Percentiles rank a stretch among this genome's conserved stretches.
phyloP scores from a whole-genome alignment of 1,284 basidiomycete species.

The Fistulinella cinereoalba region DNA sequence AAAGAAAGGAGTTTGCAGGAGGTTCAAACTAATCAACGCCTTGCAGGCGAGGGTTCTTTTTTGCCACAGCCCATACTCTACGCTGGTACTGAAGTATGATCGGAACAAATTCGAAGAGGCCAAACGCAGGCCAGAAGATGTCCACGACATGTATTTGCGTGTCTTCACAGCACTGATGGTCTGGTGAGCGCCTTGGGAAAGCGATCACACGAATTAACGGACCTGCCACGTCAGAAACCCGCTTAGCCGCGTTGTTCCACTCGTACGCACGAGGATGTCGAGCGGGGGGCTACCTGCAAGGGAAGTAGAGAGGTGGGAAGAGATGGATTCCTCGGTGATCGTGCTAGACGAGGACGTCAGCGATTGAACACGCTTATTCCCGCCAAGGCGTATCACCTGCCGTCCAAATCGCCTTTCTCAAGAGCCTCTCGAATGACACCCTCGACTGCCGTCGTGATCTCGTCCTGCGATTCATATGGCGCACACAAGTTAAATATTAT shows the following conservation, averaged over 20 bases:
- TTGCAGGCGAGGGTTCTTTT: no score
- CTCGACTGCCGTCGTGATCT: conserved; percentile 81
- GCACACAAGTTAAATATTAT: conserved; percentile 93
- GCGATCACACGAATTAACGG: neutral
- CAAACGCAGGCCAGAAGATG: conserved; percentile 95
- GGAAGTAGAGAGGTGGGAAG: conserved; percentile 64
- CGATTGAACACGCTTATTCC: neutral
- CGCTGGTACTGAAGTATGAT: conserved; percentile 90
- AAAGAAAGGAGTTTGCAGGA: no score
- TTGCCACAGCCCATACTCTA: conserved; percentile 63
- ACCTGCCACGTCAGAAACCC: conserved; percentile 97
- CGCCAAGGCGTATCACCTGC: conserved; percentile 25
- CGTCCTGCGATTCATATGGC: conserved; percentile 90
- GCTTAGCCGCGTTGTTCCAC: conserved; percentile 88
- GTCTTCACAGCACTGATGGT: conserved; percentile 66
- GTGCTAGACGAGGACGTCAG: conserved; percentile 36
- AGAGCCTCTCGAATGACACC: conserved; percentile 52
- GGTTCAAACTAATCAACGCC: no score
- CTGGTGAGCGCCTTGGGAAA: neutral
- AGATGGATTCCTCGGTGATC: conserved; percentile 67
- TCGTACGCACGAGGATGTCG: conserved; percentile 91
- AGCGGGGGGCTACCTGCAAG: conserved; percentile 73
- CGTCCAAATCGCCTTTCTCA: conserved; percentile 35
- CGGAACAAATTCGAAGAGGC: conserved; percentile 81
- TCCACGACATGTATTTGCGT: conserved; percentile 92